Evolutionary conservation across 148 eudicot species (phyloP).

Genomic region (Spergularia marina): DNA sequence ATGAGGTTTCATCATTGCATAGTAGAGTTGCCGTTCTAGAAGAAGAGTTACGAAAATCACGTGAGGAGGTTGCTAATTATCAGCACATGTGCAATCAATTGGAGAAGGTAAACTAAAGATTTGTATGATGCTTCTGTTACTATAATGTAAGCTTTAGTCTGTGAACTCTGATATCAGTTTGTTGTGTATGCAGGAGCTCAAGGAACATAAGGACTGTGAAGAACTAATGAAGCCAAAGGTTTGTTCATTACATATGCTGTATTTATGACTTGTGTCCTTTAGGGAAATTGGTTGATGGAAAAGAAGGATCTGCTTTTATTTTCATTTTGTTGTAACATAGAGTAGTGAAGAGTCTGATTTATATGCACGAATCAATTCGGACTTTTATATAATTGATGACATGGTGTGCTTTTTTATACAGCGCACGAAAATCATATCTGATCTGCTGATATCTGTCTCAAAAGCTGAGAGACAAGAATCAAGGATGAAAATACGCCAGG

Average conservation of each 20-base stretch:
- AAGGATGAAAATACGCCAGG: constrained; percentile 92
- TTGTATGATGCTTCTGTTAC: constrained; percentile 14
- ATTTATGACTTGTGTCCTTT: neutral
- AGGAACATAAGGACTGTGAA: constrained; percentile 73
- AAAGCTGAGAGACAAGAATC: constrained; percentile 99
- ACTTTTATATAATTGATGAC: neutral
- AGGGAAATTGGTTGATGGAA: neutral
- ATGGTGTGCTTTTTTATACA: constrained; percentile 38
- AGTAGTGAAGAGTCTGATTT: constrained; percentile 6
- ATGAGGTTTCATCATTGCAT: constrained; percentile 52
- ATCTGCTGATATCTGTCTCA: constrained; percentile 85
- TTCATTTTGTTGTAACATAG: constrained; percentile 1
- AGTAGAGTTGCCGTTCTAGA: constrained; percentile 63
- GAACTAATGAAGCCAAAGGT: constrained; percentile 93
- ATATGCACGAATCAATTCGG: neutral
- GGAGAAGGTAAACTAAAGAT: constrained; percentile 59
- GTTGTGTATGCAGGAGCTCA: constrained; percentile 64
- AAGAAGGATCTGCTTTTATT: neutral
- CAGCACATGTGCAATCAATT: constrained; percentile 48
- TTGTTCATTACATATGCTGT: neutral
- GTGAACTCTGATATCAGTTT: constrained; percentile 1
- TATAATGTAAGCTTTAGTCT: neutral
- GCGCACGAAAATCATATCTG: constrained; percentile 89
- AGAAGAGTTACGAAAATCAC: constrained; percentile 65
- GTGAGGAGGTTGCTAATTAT: constrained; percentile 52